These are phyloP conservation scores for Colletotrichum tropicale DNA, from an alignment of 2,329 filamentous ascomycete species.

Conservation along the genomic window DNA sequence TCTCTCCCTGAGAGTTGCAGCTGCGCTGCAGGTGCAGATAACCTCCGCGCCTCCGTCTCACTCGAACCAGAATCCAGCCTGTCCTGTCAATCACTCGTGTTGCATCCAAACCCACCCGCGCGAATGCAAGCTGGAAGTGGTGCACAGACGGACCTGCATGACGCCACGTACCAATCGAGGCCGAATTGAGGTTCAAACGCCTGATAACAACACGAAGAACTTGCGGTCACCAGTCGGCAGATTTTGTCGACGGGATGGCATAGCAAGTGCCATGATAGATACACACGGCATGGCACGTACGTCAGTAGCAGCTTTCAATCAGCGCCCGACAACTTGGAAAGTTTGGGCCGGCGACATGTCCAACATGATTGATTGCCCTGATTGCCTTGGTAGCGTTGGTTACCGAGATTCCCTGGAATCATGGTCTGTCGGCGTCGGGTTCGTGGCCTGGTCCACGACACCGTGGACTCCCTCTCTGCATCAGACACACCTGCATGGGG, in stretches of 20 bases:
- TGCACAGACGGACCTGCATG: conserved; percentile 25
- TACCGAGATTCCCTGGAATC: background rate
- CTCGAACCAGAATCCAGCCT: conserved; percentile 7
- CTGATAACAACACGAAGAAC: conserved; percentile 5
- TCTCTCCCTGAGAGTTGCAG: conserved; percentile 21
- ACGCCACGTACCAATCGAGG: conserved; percentile 18
- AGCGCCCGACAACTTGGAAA: background rate
- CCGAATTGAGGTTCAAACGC: background rate
- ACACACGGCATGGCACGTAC: background rate
- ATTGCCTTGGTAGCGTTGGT: background rate
- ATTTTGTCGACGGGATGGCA: background rate
- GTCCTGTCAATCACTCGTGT: conserved; percentile 15
- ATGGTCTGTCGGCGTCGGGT: background rate
- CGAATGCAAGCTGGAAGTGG: conserved; percentile 4
- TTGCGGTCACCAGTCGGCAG: background rate
- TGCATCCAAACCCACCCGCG: conserved; percentile 11
- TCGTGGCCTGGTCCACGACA: background rate
- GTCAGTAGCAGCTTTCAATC: background rate
- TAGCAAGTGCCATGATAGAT: background rate
- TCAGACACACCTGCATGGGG: background rate
- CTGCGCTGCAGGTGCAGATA: background rate
- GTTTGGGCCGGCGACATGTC: background rate
- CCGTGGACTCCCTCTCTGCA: background rate
- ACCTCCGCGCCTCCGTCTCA: conserved; percentile 4
- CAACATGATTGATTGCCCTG: background rate